phyloP scores from a whole-genome alignment of 2,329 filamentous ascomycete genomes.

The Aquanectria penicillioides region DNA sequence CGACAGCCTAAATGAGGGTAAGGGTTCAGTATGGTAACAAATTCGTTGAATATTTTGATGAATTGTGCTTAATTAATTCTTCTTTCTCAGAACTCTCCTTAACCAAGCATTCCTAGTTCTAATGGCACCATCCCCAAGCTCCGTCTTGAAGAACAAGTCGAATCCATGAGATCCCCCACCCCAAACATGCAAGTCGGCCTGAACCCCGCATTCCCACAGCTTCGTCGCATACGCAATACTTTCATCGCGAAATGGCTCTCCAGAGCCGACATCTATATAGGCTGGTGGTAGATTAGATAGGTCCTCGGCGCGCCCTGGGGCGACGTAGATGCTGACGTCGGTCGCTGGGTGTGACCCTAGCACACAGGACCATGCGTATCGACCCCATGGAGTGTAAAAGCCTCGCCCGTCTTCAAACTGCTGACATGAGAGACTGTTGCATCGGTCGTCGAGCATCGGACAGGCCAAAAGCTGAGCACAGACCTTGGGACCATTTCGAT shows the following conservation, averaged over 20 bases:
- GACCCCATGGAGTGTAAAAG: conserved; percentile 3
- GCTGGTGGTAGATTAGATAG: conserved; percentile 7
- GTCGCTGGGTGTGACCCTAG: conserved; percentile 1
- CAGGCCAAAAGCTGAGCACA: conserved; percentile 22
- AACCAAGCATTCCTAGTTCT: too few relatives aligned
- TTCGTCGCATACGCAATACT: conserved; percentile 19
- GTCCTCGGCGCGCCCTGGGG: conserved; percentile 18
- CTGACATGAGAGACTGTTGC: neutral
- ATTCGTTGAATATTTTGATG: too few relatives aligned
- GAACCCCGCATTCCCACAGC: conserved; percentile 21
- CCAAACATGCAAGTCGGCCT: conserved; percentile 26
- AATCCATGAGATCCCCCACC: conserved; percentile 25
- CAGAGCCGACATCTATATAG: conserved; percentile 23
- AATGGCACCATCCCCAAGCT: too few relatives aligned
- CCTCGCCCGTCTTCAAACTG: conserved; percentile 22
- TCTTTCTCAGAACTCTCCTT: too few relatives aligned
- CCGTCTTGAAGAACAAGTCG: too few relatives aligned
- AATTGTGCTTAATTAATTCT: too few relatives aligned
- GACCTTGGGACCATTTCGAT: conserved; percentile 5
- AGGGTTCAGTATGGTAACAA: too few relatives aligned
- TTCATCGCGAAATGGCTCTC: conserved; percentile 27
- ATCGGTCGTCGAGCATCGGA: conserved; percentile 28
- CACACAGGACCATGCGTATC: conserved; percentile 14
- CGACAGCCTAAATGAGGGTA: too few relatives aligned
- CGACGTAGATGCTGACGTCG: conserved; percentile 10